phyloP scores from a whole-genome alignment of 2,329 filamentous ascomycete genomes.

The Laburnicola sp. region DNA sequence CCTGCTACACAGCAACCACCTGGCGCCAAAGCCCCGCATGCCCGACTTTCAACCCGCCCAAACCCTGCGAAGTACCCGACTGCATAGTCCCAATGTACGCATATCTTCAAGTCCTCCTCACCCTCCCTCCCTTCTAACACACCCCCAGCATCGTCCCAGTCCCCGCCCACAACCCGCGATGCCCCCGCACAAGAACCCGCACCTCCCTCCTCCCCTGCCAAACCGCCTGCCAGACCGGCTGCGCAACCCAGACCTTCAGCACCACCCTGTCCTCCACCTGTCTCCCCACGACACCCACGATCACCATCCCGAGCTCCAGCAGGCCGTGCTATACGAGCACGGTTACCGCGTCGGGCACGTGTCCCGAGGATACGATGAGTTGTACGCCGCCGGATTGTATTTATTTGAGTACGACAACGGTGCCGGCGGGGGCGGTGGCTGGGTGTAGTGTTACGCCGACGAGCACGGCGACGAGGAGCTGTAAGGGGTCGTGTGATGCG shows the following conservation, averaged over 20 bases:
- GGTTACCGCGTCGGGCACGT: constrained; percentile 8
- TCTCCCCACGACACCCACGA: not conserved
- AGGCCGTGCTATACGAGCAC: constrained; percentile 16
- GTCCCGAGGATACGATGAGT: constrained; percentile 14
- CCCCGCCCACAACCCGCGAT: constrained; percentile 13
- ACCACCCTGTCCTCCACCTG: constrained; percentile 1
- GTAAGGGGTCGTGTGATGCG: constrained; percentile 18
- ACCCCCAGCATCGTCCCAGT: constrained; percentile 17
- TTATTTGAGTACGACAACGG: constrained; percentile 13
- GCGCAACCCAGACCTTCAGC: constrained; percentile 10
- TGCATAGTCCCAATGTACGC: constrained; percentile 13
- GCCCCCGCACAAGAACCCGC: constrained; percentile 13
- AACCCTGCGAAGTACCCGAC: constrained; percentile 12
- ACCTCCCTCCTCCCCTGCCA: constrained; percentile 15
- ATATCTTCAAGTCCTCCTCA: not conserved
- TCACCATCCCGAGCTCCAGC: constrained; percentile 4
- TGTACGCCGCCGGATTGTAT: constrained; percentile 21
- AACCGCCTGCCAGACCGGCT: constrained; percentile 16
- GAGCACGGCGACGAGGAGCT: constrained; percentile 13
- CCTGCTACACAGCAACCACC: constrained; percentile 20
- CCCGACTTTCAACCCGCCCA: constrained; percentile 9
- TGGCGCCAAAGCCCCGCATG: constrained; percentile 8
- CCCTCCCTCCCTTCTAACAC: not conserved
- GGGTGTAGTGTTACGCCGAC: constrained; percentile 18
- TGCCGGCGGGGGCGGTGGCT: constrained; percentile 15